Conservation (phyloP, 1,284 basidiomycete genomes). For the Moesziomyces sp. region DNA sequence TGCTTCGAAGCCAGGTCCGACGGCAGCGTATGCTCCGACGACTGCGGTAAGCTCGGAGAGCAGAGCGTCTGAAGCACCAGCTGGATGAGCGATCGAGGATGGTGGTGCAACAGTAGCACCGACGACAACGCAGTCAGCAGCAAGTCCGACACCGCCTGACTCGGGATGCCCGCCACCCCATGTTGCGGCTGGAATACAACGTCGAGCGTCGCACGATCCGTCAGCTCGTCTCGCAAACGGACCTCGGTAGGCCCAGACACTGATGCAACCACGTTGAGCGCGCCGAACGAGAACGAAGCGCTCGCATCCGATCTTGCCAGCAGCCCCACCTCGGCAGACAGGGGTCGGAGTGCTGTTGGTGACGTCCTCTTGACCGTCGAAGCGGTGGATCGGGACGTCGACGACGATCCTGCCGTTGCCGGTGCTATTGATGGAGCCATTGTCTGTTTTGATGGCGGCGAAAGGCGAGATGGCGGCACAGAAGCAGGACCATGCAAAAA, state of each 20-base stretch:
- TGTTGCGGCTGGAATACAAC: conserved; percentile 71
- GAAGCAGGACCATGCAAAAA: neutral
- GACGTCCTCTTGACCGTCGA: conserved; percentile 19
- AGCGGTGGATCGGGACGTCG: neutral
- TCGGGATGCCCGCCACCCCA: conserved; percentile 67
- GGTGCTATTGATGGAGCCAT: neutral
- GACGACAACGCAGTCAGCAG: conserved; percentile 37
- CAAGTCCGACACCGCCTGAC: conserved; percentile 26
- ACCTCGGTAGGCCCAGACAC: conserved; percentile 72
- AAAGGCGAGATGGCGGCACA: neutral
- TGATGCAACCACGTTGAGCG: conserved; percentile 63
- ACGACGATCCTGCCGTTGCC: conserved; percentile 4
- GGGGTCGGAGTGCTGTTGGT: conserved; percentile 33
- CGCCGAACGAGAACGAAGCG: conserved; percentile 54
- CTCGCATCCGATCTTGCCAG: conserved; percentile 55
- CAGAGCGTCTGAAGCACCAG: conserved; percentile 73
- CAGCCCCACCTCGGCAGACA: conserved; percentile 22
- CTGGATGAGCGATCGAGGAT: conserved; percentile 74
- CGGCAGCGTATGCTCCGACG: conserved; percentile 9
- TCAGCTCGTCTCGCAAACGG: conserved; percentile 71
- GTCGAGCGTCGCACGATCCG: conserved; percentile 71
- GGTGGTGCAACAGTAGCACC: conserved; percentile 70
- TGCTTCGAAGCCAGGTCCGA: conserved; percentile 14
- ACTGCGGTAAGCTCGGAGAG: conserved; percentile 67
- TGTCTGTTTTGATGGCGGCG: neutral